Evolutionary conservation across 1,284 basidiomycete species (phyloP), one percentile per base, ranked within the genome.

Genomic region (Pulveroboletus sp.): DNA sequence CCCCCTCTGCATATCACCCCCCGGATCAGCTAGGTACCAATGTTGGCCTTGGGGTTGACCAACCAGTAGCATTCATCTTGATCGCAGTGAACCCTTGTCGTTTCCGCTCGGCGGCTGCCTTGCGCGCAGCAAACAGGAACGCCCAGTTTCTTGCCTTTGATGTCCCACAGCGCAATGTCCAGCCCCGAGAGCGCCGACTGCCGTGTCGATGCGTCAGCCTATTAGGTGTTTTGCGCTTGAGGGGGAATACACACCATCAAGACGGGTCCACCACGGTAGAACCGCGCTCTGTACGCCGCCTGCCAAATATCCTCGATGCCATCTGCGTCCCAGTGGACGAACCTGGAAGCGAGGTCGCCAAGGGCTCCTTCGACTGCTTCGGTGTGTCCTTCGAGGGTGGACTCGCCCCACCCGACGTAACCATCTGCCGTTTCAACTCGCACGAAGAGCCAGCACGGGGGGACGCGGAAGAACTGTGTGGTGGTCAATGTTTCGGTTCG

Each of bases 401-500:
- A 81, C 72, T 86, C 85, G 9, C 83, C 84, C 84, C 89, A 92
- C 28, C 89, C 89, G 26, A 91, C 79, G 33, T 86, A 74, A 2
- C 85, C 87, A 47, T 84, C 81, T 10, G 79, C 78, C 0, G 87
- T 91, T 66, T 87, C 84, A 20, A 91, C 80, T 7, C 87, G 81
- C 25, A 91, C 85, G 64, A 92, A 90, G 15, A 92, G 75, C 89
- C 89, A 91, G 58, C 87, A 79, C n/a, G 0, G 89, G 88, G 85
- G 85, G 18, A 91, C 76, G 57, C 87, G 84, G 72, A 92, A 92
- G 49, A 77, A 73, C 81, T 85, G 36, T 14, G 7, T n/a, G n/a
- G n/a, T n/a, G n/a, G n/a, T n/a, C n/a, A n/a, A n/a, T n/a, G n/a
- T n/a, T n/a, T n/a, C 33, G 15, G 15, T 18, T 22, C 24, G 12